Evolutionary conservation across 2,329 filamentous ascomycete species (phyloP), one percentile per base, ranked within the genome.

Genomic region (Colletotrichum tropicicola): DNA sequence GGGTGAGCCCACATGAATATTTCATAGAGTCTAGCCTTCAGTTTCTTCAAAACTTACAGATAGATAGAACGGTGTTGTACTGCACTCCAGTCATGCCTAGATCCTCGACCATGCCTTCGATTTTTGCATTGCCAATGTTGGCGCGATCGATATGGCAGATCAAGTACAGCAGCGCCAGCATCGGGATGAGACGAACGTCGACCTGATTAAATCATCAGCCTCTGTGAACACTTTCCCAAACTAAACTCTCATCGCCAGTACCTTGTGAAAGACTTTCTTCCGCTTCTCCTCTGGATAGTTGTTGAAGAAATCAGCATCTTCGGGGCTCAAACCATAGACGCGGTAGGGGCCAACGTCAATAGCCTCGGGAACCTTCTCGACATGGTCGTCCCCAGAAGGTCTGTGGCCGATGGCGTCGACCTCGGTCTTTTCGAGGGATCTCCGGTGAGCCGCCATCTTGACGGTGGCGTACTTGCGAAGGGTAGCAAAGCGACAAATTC

Each of bases 161-260:
- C 1, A 89, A 74, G 69, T 88, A 89, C 3, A 89, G 75, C 69
- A 79, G 12, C 55, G 89, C 78, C 89, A 92, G 45, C 88, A 77
- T 79, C 1, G 82, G 82, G 2, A 73, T 54, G 5, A 75, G 61
- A 1, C 73, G 68, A 4, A 69, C 10, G n/a, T 56, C 64, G 6
- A 69, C 58, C 67, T 69, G 9, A 2, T 10, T 2, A 5, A 19
- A 37, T 3, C 4, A 9, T 49, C 9, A 44, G 12, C 8, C 15
- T 5, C 9, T n/a, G 27, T 17, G 8, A 25, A 17, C n/a, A 6
- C 12, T 1, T 10, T 9, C 30, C 15, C 30, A 2, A 35, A 15
- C 28, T 12, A 1, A n/a, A 6, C 23, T 7, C n/a, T n/a, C n/a
- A n/a, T n/a, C n/a, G n/a, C n/a, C n/a, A n/a, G n/a, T 44, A 71